Evolutionary conservation across 164 flowering plant species (phyloP).

Genomic region (Magnolia officinalis): DNA sequence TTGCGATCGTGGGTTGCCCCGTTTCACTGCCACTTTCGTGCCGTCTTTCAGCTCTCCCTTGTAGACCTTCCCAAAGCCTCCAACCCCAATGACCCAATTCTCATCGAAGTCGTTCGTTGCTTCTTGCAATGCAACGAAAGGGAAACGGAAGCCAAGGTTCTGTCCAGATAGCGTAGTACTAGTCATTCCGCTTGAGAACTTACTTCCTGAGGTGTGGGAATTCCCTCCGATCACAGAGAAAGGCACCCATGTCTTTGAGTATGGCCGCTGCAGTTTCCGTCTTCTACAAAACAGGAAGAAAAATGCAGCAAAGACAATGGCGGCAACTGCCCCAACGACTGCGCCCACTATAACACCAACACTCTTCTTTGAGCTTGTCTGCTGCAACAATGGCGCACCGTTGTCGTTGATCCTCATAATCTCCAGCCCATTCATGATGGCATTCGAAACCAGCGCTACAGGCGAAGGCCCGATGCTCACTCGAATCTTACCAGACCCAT

Average conservation of each 20-base stretch:
- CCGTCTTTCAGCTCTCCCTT: slow-evolving; percentile 62
- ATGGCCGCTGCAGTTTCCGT: slow-evolving; percentile 24
- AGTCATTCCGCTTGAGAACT: slow-evolving; percentile 20
- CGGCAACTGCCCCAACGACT: slow-evolving; percentile 29
- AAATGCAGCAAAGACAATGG: slow-evolving; percentile 20
- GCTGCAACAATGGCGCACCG: slow-evolving; percentile 23
- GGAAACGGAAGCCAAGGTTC: slow-evolving; percentile 42
- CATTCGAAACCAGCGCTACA: slow-evolving; percentile 27
- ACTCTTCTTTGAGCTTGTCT: slow-evolving; percentile 31
- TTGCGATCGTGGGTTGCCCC: slow-evolving; percentile 49
- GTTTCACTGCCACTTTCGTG: slow-evolving; percentile 67
- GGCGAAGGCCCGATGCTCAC: slow-evolving; percentile 61
- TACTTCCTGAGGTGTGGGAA: slow-evolving; percentile 18
- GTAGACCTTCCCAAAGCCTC: slow-evolving; percentile 94
- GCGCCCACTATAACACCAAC: slow-evolving; percentile 37
- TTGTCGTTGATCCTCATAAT: slow-evolving; percentile 71
- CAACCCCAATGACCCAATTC: slow-evolving; percentile 58
- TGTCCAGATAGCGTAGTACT: slow-evolving; percentile 21
- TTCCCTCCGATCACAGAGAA: slow-evolving; percentile 21
- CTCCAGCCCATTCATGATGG: slow-evolving; percentile 79
- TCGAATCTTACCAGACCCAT: slow-evolving; percentile 13
- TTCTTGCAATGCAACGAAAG: slow-evolving; percentile 54
- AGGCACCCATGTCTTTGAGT: slow-evolving; percentile 24
- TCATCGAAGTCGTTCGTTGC: slow-evolving; percentile 77
- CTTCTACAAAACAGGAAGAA: slow-evolving; percentile 38